These are phyloP conservation scores for Fusarium floridanum DNA, from an alignment of 2,329 filamentous ascomycete genomes.

Conservation along the genomic window DNA sequence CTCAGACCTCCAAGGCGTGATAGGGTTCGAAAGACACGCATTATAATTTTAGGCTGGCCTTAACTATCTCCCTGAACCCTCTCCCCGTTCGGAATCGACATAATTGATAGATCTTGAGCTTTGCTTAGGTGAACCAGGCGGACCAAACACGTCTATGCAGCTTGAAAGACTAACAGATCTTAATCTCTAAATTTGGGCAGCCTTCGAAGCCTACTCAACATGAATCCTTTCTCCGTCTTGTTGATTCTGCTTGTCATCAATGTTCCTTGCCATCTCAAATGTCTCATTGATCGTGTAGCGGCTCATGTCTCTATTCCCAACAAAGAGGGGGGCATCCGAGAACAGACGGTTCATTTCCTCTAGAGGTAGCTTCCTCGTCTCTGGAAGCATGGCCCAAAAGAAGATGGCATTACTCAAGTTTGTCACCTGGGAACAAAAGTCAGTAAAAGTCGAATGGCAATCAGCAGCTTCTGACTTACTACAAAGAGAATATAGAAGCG, in stretches of 20 bases:
- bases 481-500: not conserved
- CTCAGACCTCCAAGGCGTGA: too few relatives aligned
- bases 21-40: too few relatives aligned
- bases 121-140: too few relatives aligned
- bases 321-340: not conserved
- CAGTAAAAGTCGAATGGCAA: not conserved
- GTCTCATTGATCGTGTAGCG: not conserved
- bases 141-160: too few relatives aligned
- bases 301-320: not conserved
- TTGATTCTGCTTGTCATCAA: not conserved
- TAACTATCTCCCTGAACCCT: too few relatives aligned
- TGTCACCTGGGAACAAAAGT: not conserved
- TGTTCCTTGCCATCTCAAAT: not conserved
- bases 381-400: not conserved
- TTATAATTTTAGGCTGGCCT: too few relatives aligned
- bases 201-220: not conserved
- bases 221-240: not conserved
- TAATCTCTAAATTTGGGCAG: too few relatives aligned
- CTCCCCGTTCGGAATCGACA: too few relatives aligned
- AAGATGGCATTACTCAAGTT: not conserved
- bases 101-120: too few relatives aligned
- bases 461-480: not conserved
- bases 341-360: not conserved
- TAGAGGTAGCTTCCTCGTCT: not conserved
- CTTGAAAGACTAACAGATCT: too few relatives aligned